These are phyloP conservation scores for Penicillium expansum DNA, from an alignment of 2,329 filamentous ascomycete genomes.

Conservation along the genomic window DNA sequence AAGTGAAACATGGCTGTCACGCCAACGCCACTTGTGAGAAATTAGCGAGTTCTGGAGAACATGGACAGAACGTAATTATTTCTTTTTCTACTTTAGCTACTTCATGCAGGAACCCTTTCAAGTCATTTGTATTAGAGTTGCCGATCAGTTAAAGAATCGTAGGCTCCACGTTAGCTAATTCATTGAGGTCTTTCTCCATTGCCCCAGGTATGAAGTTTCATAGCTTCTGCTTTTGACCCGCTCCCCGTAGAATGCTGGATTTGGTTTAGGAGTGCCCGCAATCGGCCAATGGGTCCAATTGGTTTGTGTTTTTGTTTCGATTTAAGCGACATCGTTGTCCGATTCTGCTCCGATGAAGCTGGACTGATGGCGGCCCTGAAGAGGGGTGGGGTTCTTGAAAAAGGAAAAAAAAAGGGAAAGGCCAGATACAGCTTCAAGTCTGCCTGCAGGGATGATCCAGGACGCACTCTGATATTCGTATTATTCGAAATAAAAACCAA, in stretches of 20 bases:
- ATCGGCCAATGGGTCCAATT: neutral
- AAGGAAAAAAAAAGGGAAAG: neutral
- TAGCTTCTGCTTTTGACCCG: neutral
- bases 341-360: neutral
- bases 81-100: neutral
- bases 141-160: conserved; percentile 18
- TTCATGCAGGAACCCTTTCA: conserved; percentile 18
- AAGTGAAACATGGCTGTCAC: conserved; percentile 31
- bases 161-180: conserved; percentile 19
- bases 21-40: conserved; percentile 11
- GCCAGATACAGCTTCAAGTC: neutral
- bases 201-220: neutral
- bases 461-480: neutral
- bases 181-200: neutral
- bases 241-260: conserved; percentile 1
- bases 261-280: neutral
- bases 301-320: neutral
- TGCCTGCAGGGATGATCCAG: neutral
- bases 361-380: neutral
- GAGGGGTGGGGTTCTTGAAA: neutral
- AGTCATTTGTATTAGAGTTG: conserved; percentile 19
- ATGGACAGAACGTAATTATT: neutral
- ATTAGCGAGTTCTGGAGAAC: conserved; percentile 2
- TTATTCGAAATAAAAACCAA: neutral
- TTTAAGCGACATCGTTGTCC: neutral